Conservation (phyloP, 352 stramenopile genomes). For the Phytophthora ohioensis region DNA sequence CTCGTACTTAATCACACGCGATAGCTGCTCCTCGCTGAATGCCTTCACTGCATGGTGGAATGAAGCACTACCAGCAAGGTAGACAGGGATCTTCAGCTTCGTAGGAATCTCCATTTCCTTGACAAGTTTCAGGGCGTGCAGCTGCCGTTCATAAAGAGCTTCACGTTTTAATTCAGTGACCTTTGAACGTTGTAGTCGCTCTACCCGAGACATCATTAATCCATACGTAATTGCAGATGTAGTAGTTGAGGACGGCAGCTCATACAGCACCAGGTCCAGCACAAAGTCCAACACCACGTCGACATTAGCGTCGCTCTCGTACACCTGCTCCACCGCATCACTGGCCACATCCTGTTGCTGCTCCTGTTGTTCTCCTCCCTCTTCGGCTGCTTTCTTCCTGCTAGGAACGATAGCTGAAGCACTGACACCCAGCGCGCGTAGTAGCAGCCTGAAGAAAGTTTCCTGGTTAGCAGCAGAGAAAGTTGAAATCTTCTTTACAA, state of each 20-base stretch:
- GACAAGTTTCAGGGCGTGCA: conserved; percentile 67
- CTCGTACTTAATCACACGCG: conserved; percentile 71
- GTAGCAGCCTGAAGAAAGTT: conserved; percentile 67
- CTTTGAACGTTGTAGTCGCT: conserved; percentile 61
- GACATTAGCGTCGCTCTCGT: conserved; percentile 34
- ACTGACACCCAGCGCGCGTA: conserved; percentile 57
- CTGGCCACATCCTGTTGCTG: not conserved
- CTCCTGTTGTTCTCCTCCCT: not conserved
- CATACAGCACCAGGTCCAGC: conserved; percentile 73
- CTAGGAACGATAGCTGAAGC: conserved; percentile 30
- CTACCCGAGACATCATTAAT: conserved; percentile 54
- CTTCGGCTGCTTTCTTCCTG: not conserved
- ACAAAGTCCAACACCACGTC: conserved; percentile 75
- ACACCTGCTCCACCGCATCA: conserved; percentile 7
- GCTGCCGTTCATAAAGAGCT: conserved; percentile 64
- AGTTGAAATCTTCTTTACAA: conserved; percentile 42
- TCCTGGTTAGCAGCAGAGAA: conserved; percentile 62
- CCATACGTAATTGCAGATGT: conserved; percentile 39
- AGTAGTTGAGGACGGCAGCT: conserved; percentile 31
- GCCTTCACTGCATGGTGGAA: conserved; percentile 74
- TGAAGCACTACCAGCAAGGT: conserved; percentile 64
- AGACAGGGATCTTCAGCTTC: conserved; percentile 56
- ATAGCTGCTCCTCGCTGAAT: conserved; percentile 75
- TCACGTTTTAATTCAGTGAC: conserved; percentile 53
- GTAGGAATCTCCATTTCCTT: conserved; percentile 58